Conservation (phyloP, 768 basidiomycete species). For the Suillus luteus region DNA sequence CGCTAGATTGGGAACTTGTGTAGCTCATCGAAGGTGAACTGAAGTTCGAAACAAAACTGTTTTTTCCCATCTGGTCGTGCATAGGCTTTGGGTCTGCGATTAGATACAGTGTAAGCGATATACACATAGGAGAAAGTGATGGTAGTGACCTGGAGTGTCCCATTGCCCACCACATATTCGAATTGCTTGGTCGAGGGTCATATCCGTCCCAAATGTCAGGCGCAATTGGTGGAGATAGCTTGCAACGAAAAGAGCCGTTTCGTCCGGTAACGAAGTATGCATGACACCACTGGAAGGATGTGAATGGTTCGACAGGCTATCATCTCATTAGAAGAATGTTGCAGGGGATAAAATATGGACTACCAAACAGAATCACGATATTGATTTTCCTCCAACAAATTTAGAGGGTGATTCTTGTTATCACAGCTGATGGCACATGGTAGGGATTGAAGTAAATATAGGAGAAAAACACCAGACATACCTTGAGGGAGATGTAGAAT, state of each 20-base stretch:
- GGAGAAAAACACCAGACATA: neutral
- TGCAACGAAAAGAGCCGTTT: neutral
- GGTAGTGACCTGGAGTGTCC: neutral
- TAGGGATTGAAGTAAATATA: neutral
- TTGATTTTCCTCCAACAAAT: neutral
- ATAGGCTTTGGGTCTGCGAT: neutral
- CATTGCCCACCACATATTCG: neutral
- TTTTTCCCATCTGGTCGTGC: neutral
- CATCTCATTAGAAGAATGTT: neutral
- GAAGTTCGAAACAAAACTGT: neutral
- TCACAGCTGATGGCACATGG: neutral
- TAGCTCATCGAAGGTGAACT: neutral
- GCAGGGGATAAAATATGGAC: neutral
- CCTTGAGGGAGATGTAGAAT: neutral
- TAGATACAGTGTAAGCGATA: neutral
- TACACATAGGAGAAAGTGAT: neutral
- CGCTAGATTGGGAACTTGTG: neutral
- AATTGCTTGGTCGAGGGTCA: neutral
- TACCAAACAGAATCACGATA: neutral
- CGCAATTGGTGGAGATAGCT: neutral
- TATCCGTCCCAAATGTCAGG: neutral
- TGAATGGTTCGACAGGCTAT: neutral
- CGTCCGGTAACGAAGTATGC: neutral
- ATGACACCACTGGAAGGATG: neutral
- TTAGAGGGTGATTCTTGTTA: neutral